Evolutionary conservation across 1,284 basidiomycete genomes (phyloP).

Genomic region (Rhodofomes roseus): DNA sequence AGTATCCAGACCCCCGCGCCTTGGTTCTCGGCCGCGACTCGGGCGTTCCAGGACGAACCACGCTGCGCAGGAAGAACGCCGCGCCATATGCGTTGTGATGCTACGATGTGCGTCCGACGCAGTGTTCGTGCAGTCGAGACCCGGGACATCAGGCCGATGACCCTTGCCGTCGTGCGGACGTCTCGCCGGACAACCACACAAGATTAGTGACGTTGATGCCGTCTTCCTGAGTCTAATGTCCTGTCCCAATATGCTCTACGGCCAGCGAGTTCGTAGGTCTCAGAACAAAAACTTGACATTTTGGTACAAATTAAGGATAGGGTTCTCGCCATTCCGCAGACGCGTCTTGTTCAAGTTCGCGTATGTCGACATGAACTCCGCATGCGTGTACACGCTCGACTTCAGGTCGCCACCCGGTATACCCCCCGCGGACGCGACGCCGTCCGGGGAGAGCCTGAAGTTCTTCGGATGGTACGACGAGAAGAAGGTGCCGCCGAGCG

Average conservation of each 20-base stretch:
- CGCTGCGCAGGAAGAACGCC: neutral
- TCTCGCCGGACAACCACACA: no score
- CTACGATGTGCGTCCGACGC: no score
- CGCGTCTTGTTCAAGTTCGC: slow-evolving; percentile 67
- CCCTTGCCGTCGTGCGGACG: no score
- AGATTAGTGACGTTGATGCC: no score
- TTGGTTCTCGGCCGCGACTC: neutral
- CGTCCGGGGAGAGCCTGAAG: slow-evolving; percentile 60
- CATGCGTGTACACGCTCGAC: slow-evolving; percentile 79
- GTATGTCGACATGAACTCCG: slow-evolving; percentile 82
- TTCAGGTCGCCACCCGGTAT: slow-evolving; percentile 77
- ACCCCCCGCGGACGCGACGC: slow-evolving; percentile 68
- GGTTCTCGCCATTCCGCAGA: slow-evolving; percentile 80
- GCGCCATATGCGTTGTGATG: no score
- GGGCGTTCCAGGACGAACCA: neutral
- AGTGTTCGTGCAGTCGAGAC: neutral
- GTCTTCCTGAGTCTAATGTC: no score
- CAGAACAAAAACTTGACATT: slow-evolving; percentile 87
- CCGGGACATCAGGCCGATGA: neutral
- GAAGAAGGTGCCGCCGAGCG: slow-evolving; percentile 65
- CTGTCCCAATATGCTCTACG: no score
- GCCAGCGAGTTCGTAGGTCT: slow-evolving; percentile 12
- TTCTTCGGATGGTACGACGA: slow-evolving; percentile 57
- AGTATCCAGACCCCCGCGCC: neutral
- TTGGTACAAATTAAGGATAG: slow-evolving; percentile 82